Percentiles rank a stretch among this genome's conserved stretches.
phyloP scores from a whole-genome alignment of 1,284 basidiomycete genomes.

The Sanguinoderma infundibulare region DNA sequence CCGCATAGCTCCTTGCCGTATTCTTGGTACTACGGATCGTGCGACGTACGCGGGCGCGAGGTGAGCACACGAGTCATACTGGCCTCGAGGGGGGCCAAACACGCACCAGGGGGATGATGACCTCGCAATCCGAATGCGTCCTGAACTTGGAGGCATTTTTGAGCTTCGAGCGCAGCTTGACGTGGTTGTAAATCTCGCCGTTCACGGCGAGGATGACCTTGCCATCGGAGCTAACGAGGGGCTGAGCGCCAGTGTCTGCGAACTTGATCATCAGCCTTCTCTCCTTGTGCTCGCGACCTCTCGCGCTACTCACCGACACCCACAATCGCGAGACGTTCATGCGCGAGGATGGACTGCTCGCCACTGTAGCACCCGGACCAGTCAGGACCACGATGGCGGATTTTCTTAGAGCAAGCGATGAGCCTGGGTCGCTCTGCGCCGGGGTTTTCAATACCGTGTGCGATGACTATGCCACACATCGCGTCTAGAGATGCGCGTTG shows the following conservation, averaged over 20 bases:
- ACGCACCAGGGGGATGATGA: constrained; percentile 90
- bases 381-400: constrained; percentile 93
- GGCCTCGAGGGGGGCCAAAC: neutral
- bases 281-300: neutral
- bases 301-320: constrained; percentile 82
- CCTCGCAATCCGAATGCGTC: constrained; percentile 98
- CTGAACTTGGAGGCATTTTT: constrained; percentile 81
- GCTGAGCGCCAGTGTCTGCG: constrained; percentile 95
- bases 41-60: constrained; percentile 6
- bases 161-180: constrained; percentile 77
- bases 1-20: constrained; percentile 77
- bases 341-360: constrained; percentile 80
- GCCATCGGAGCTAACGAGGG: constrained; percentile 87
- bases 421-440: constrained; percentile 70
- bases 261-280: neutral
- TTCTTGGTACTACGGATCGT: constrained; percentile 73
- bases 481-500: constrained; percentile 11
- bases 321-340: constrained; percentile 95
- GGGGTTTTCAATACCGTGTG: constrained; percentile 80
- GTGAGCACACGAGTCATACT: neutral
- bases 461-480: constrained; percentile 93
- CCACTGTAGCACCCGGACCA: constrained; percentile 95
- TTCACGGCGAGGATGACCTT: constrained; percentile 92
- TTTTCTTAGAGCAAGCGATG: constrained; percentile 86
- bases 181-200: constrained; percentile 99